Percentiles rank a stretch among this genome's conserved stretches.
phyloP scores from a whole-genome alignment of 371 early-diverging fungal genomes.

The Mucor piriformis region DNA sequence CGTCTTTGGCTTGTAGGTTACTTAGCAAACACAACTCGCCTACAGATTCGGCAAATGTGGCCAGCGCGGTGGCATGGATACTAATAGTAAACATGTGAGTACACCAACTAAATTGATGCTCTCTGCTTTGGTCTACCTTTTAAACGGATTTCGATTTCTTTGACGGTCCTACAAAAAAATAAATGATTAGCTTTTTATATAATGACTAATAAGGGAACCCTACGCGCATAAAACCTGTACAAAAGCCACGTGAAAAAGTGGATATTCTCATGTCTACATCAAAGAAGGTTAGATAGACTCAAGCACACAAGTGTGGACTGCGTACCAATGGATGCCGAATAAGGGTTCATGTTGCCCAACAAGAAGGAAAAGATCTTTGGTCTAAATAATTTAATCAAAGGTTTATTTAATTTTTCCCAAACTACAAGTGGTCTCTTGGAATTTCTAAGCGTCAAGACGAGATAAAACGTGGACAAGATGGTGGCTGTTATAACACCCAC shows the following conservation, averaged over 20 bases:
- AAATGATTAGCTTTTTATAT: not conserved
- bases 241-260: slow-evolving; percentile 50
- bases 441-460: slow-evolving; percentile 40
- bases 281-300: not conserved
- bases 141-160: slow-evolving; percentile 30
- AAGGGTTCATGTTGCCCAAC: slow-evolving; percentile 43
- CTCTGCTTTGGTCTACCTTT: slow-evolving; percentile 17
- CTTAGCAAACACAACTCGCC: slow-evolving; percentile 57
- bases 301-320: not conserved
- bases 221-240: slow-evolving; percentile 58
- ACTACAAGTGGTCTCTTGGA: slow-evolving; percentile 44
- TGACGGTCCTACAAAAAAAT: slow-evolving; percentile 29
- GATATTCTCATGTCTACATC: slow-evolving; percentile 50
- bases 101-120: too few relatives aligned
- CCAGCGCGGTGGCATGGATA: slow-evolving; percentile 63
- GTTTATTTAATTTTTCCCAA: slow-evolving; percentile 52
- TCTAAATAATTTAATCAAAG: slow-evolving; percentile 47
- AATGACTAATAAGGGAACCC: slow-evolving; percentile 4
- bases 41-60: slow-evolving; percentile 63
- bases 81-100: slow-evolving; percentile 19
- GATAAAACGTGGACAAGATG: slow-evolving; percentile 37
- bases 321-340: slow-evolving; percentile 46
- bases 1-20: slow-evolving; percentile 37
- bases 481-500: slow-evolving; percentile 45
- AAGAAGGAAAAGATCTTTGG: slow-evolving; percentile 43